These are phyloP conservation scores for Chamaecyparis obtusa DNA, from an alignment of 75 land plant genomes.

Conservation along the genomic window DNA sequence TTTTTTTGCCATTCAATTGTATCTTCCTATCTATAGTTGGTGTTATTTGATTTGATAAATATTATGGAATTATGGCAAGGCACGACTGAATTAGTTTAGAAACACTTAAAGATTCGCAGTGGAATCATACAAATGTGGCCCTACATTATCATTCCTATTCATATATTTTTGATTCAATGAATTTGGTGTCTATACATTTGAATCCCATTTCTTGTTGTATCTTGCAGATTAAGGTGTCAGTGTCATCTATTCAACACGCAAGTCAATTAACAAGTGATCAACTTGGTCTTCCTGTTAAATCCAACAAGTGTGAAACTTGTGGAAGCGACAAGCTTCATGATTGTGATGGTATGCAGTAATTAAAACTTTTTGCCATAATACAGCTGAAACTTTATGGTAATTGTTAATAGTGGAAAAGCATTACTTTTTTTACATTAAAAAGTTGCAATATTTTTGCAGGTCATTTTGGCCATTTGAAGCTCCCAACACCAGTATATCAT, in stretches of 20 bases:
- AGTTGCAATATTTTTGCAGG: constrained; percentile 48
- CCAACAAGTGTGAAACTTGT: constrained; percentile 79
- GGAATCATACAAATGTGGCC: not conserved
- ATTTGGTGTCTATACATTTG: not conserved
- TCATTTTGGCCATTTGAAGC: constrained; percentile 81
- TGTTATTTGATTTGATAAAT: not conserved
- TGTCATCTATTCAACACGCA: constrained; percentile 40
- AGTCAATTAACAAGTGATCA: constrained; percentile 58
- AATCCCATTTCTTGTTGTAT: not conserved
- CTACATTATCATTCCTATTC: not conserved
- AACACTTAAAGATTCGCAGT: not conserved
- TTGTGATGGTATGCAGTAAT: constrained; percentile 62
- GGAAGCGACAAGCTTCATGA: constrained; percentile 60
- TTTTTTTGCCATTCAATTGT: not conserved
- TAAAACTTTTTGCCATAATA: not conserved
- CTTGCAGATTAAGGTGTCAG: constrained; percentile 4
- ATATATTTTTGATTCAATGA: not conserved
- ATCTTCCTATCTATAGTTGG: not conserved
- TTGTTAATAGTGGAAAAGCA: not conserved
- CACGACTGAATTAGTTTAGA: not conserved
- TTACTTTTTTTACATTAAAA: not conserved
- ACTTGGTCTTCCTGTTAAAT: constrained; percentile 74
- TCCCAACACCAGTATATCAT: constrained; percentile 75
- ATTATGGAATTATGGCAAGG: not conserved
- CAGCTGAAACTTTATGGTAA: not conserved